phyloP scores from a whole-genome alignment of 2,329 filamentous ascomycete species.

The Xylariaceae sp. region DNA sequence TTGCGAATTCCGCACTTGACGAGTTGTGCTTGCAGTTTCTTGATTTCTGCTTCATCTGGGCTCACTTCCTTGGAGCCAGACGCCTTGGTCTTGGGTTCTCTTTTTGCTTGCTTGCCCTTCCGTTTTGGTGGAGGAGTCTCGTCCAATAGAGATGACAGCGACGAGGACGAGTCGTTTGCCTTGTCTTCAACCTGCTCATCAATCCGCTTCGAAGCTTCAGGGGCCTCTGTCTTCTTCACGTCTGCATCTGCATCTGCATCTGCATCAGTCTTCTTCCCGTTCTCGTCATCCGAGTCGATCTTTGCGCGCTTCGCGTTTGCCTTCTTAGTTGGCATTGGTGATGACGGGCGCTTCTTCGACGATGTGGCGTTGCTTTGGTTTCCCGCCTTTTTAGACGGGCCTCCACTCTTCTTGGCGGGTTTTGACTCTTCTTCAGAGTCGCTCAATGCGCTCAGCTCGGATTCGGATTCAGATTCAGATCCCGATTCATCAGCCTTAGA shows the following conservation, averaged over 20 bases:
- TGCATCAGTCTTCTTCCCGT: slow-evolving; percentile 14
- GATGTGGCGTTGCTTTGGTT: slow-evolving; percentile 29
- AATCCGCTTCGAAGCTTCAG: slow-evolving; percentile 32
- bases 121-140: slow-evolving; percentile 56
- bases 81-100: slow-evolving; percentile 30
- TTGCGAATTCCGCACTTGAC: slow-evolving; percentile 89
- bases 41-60: slow-evolving; percentile 70
- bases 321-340: slow-evolving; percentile 20
- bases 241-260: slow-evolving; percentile 7
- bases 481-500: slow-evolving; percentile 7
- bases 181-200: slow-evolving; percentile 33
- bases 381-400: slow-evolving; percentile 28
- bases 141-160: slow-evolving; percentile 73
- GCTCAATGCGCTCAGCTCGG: slow-evolving; percentile 15
- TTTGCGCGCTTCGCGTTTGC: slow-evolving; percentile 22
- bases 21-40: slow-evolving; percentile 79
- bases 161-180: slow-evolving; percentile 34
- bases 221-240: too few species aligned
- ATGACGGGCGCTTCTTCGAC: slow-evolving; percentile 26
- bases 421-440: slow-evolving; percentile 29
- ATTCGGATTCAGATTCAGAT: slow-evolving; percentile 11
- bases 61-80: slow-evolving; percentile 33
- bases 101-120: slow-evolving; percentile 39
- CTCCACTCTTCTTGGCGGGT: slow-evolving; percentile 17
- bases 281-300: slow-evolving; percentile 27